These are phyloP conservation scores for Candida oleophila DNA, from an alignment of 805 yeast species.

Conservation along the genomic window DNA sequence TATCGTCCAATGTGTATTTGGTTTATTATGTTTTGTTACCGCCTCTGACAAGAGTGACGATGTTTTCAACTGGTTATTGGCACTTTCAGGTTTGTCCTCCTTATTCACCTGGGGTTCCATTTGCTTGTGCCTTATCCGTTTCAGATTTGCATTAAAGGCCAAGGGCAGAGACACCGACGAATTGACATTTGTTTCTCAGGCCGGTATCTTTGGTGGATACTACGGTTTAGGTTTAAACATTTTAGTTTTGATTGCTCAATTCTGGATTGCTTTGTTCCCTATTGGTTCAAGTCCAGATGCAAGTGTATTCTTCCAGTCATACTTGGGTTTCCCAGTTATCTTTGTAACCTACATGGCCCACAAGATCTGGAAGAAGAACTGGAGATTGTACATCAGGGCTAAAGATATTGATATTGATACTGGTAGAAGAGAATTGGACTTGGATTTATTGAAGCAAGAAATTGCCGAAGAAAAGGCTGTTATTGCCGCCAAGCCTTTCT, in stretches of 20 bases:
- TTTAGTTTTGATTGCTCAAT: constrained; percentile 69
- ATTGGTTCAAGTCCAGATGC: constrained; percentile 45
- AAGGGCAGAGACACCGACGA: constrained; percentile 71
- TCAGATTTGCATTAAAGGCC: constrained; percentile 57
- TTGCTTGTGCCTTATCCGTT: constrained; percentile 41
- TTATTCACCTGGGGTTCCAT: constrained; percentile 52
- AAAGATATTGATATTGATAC: constrained; percentile 36
- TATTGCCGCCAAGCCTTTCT: constrained; percentile 7
- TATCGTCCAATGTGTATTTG: constrained; percentile 34
- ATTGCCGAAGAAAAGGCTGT: constrained; percentile 6
- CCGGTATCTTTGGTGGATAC: constrained; percentile 67
- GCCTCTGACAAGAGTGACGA: constrained; percentile 25
- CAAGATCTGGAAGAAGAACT: constrained; percentile 48
- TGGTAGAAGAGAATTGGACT: constrained; percentile 40
- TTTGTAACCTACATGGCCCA: constrained; percentile 55
- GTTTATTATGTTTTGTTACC: constrained; percentile 43
- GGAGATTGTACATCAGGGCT: constrained; percentile 28
- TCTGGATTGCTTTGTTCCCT: constrained; percentile 82
- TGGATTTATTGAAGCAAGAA: constrained; percentile 34
- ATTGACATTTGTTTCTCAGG: constrained; percentile 62
- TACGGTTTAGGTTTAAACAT: constrained; percentile 59
- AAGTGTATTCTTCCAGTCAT: constrained; percentile 58
- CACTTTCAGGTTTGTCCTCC: constrained; percentile 49
- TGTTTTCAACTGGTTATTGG: constrained; percentile 48
- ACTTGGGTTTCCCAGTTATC: constrained; percentile 65